phyloP scores from a whole-genome alignment of 2,329 filamentous ascomycete genomes.

The Aureobasidium melanogenum region DNA sequence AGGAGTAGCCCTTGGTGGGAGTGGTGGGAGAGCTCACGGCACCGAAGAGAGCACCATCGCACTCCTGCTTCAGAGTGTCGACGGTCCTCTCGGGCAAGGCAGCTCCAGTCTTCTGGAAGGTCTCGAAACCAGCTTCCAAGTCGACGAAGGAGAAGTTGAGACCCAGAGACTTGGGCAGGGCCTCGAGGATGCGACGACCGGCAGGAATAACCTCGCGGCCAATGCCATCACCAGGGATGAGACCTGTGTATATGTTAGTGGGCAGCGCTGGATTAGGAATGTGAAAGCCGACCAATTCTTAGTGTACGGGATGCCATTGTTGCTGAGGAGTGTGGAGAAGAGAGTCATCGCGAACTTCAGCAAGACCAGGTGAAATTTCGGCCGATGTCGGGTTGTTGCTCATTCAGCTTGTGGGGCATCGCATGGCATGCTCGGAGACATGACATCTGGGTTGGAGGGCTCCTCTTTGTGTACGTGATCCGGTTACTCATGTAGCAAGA shows the following conservation, averaged over 20 bases:
- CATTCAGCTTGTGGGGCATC: not conserved
- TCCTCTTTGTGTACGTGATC: not conserved
- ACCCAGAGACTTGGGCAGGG: slow-evolving; percentile 79
- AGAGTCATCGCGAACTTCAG: not conserved
- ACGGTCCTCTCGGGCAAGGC: slow-evolving; percentile 89
- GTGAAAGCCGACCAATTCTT: slow-evolving; percentile 51
- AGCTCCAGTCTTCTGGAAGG: slow-evolving; percentile 80
- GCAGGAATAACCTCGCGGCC: slow-evolving; percentile 96
- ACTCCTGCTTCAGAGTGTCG: slow-evolving; percentile 78
- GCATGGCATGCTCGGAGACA: not conserved
- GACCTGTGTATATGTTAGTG: slow-evolving; percentile 47
- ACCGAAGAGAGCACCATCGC: slow-evolving; percentile 92
- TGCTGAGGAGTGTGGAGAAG: slow-evolving; percentile 7
- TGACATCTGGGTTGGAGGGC: not conserved
- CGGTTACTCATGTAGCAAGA: not conserved
- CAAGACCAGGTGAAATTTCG: slow-evolving; percentile 4
- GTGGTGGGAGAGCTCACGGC: slow-evolving; percentile 85
- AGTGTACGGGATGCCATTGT: slow-evolving; percentile 56
- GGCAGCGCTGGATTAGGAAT: not conserved
- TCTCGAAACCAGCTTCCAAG: slow-evolving; percentile 86
- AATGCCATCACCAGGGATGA: slow-evolving; percentile 97
- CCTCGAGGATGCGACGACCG: slow-evolving; percentile 83
- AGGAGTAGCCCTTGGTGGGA: slow-evolving; percentile 90
- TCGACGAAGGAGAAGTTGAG: slow-evolving; percentile 92
- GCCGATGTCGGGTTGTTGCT: slow-evolving; percentile 9